Evolutionary conservation across 179 eudicot genomes (phyloP).

Genomic region (Sideroxylon spinosum): DNA sequence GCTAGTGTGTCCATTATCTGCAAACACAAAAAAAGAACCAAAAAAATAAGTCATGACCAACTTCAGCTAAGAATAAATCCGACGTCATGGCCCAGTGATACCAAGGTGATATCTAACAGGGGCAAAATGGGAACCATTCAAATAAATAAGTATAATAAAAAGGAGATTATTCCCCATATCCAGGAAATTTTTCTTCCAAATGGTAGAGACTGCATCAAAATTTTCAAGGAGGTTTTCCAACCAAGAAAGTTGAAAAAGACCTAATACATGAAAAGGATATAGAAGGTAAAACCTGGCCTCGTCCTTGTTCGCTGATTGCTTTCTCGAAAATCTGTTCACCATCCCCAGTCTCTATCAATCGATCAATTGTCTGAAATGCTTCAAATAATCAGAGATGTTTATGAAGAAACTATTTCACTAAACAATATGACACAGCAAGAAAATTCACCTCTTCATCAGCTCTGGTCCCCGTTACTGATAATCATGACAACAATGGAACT

Average conservation of each 20-base stretch:
- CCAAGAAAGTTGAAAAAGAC: conserved; percentile 1
- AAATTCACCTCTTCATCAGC: conserved; percentile 88
- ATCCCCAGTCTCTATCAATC: conserved; percentile 90
- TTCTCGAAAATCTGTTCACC: conserved; percentile 94
- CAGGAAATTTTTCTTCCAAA: neutral
- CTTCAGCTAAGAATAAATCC: neutral
- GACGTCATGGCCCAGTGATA: neutral
- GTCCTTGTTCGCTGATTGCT: conserved; percentile 96
- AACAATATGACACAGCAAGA: conserved; percentile 8
- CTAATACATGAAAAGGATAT: neutral
- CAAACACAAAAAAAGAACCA: conserved; percentile 13
- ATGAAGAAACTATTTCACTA: conserved; percentile 6
- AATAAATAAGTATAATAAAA: neutral
- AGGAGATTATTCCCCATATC: neutral
- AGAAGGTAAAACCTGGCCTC: conserved; percentile 71
- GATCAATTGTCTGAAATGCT: conserved; percentile 72
- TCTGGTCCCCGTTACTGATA: conserved; percentile 80
- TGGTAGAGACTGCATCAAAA: neutral
- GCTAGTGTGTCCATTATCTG: conserved; percentile 94
- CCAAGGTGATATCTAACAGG: neutral
- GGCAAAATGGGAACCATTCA: neutral
- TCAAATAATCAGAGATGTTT: conserved; percentile 17
- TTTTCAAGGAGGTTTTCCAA: neutral
- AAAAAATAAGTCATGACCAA: neutral
- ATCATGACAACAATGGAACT: conserved; percentile 24